phyloP scores from a whole-genome alignment of 306 rosid genomes.

The Carpinus viminea region DNA sequence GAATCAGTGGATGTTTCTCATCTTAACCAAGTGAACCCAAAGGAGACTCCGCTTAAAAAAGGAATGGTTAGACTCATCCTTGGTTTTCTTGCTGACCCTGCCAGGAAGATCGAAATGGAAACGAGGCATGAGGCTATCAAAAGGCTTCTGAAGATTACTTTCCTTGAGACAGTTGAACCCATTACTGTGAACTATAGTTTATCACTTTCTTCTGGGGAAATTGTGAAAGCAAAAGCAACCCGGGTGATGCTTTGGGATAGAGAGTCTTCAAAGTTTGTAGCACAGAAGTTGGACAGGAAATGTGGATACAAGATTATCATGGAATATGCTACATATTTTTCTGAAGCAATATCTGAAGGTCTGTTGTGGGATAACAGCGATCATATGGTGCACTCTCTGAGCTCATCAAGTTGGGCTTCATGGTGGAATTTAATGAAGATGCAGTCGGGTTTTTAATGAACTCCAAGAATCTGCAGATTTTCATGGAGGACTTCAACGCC shows the following conservation, averaged over 20 bases:
- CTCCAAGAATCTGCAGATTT: constrained; percentile 59
- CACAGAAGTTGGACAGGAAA: constrained; percentile 34
- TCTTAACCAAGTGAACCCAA: constrained; percentile 28
- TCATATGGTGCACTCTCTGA: constrained; percentile 49
- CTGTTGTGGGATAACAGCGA: constrained; percentile 53
- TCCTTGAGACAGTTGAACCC: constrained; percentile 41
- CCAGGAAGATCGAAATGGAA: constrained; percentile 48
- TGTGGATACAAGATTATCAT: constrained; percentile 31
- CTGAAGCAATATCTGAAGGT: constrained; percentile 56
- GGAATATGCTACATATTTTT: constrained; percentile 56
- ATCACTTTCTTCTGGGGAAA: constrained; percentile 35
- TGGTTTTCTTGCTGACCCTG: constrained; percentile 62
- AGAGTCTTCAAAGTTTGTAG: constrained; percentile 36
- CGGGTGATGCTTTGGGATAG: constrained; percentile 50
- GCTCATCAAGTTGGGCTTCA: constrained; percentile 57
- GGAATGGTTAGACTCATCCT: constrained; percentile 58
- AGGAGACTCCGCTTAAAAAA: constrained; percentile 29
- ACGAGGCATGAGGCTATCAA: constrained; percentile 55
- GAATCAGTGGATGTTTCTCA: constrained; percentile 30
- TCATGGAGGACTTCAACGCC: constrained; percentile 42
- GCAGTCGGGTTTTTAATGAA: constrained; percentile 58
- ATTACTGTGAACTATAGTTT: constrained; percentile 46
- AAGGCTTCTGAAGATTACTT: constrained; percentile 41
- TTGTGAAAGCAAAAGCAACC: constrained; percentile 29
- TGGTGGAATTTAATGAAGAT: constrained; percentile 53